Conservation (phyloP, 2,329 filamentous ascomycete genomes). For the Ascocoryne sarcoides region DNA sequence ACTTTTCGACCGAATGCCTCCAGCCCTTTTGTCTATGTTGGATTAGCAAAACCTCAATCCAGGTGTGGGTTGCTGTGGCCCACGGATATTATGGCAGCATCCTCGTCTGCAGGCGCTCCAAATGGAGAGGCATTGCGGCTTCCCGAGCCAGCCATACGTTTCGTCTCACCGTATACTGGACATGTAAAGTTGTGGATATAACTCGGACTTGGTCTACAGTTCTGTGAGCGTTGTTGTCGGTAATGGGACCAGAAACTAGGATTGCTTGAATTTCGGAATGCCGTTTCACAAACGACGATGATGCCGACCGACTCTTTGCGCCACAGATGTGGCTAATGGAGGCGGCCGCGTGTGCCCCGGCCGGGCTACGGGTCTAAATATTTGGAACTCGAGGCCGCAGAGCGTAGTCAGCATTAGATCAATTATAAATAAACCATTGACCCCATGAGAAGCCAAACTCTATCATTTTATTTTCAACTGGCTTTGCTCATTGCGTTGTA, state of each 20-base stretch:
- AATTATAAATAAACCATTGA: no score
- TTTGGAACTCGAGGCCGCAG: no score
- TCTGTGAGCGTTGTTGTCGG: not conserved
- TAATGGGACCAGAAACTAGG: no score
- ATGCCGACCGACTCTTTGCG: constrained; percentile 2
- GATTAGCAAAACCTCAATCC: constrained; percentile 4
- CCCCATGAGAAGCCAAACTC: no score
- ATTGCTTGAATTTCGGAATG: constrained; percentile 8
- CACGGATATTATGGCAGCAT: constrained; percentile 29
- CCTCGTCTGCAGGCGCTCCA: constrained; percentile 22
- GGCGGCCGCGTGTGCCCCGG: constrained; percentile 4
- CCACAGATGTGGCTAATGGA: constrained; percentile 8
- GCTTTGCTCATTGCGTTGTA: no score
- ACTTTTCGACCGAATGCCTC: constrained; percentile 94
- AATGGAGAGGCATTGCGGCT: constrained; percentile 28
- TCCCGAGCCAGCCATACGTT: constrained; percentile 27
- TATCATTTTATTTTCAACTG: no score
- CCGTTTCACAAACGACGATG: constrained; percentile 3
- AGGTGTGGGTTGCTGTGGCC: constrained; percentile 3
- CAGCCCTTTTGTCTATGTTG: constrained; percentile 65
- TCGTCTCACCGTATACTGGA: constrained; percentile 17
- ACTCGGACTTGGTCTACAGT: not conserved
- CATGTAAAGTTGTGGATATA: constrained; percentile 17
- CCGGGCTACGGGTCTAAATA: no score
- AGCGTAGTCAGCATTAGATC: no score